These are phyloP conservation scores for Phytophthora citrophthora DNA, from an alignment of 352 stramenopile genomes.

Conservation along the genomic window DNA sequence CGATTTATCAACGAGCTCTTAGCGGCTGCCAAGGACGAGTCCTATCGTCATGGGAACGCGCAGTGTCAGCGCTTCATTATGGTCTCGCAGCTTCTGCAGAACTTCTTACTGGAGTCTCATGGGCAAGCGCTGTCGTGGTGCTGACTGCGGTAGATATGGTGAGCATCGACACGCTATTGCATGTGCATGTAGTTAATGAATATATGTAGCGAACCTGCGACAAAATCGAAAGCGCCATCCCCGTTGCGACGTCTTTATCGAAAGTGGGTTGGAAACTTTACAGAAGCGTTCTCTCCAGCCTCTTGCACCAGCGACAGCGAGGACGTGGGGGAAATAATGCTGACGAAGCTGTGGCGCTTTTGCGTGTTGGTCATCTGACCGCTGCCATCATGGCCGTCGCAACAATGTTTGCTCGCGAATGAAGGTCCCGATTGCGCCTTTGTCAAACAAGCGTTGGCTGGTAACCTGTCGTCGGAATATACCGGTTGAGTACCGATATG, in stretches of 20 bases:
- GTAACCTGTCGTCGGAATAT: conserved; percentile 2
- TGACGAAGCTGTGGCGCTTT: not conserved
- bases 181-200: not conserved
- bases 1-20: conserved; percentile 56
- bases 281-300: not conserved
- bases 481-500: conserved; percentile 13
- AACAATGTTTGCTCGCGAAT: not conserved
- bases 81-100: conserved; percentile 51
- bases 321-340: not conserved
- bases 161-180: not conserved
- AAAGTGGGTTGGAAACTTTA: conserved; percentile 6
- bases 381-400: not conserved
- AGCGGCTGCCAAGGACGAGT: conserved; percentile 44
- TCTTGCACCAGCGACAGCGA: not conserved
- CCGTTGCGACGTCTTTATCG: conserved; percentile 8
- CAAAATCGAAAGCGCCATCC: conserved; percentile 15
- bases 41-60: conserved; percentile 41
- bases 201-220: not conserved
- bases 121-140: conserved; percentile 5
- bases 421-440: not conserved
- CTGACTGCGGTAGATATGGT: conserved; percentile 6
- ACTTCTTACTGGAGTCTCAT: conserved; percentile 55
- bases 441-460: not conserved
- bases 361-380: not conserved
- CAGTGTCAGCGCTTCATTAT: conserved; percentile 58